phyloP scores from a whole-genome alignment of 176 grass and related monocot species.

The Carex parvula region DNA sequence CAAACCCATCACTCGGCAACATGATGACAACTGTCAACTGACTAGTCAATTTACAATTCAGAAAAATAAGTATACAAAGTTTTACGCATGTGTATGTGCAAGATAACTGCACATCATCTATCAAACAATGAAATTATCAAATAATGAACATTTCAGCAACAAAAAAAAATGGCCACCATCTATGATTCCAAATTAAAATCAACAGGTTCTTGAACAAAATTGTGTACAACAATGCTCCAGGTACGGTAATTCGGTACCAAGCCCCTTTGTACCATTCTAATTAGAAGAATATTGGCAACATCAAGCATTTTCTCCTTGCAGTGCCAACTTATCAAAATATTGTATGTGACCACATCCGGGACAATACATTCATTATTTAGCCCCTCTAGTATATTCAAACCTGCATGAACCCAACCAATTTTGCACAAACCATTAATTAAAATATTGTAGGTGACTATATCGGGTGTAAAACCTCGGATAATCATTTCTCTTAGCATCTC shows the following conservation, averaged over 20 bases:
- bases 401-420: slow-evolving; percentile 66
- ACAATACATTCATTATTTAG: slow-evolving; percentile 57
- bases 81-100: background rate
- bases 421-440: slow-evolving; percentile 87
- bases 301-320: slow-evolving; percentile 76
- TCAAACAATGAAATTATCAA: background rate
- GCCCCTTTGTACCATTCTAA: slow-evolving; percentile 44
- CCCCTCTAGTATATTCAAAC: slow-evolving; percentile 81
- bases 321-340: slow-evolving; percentile 96
- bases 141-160: background rate
- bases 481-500: slow-evolving; percentile 81
- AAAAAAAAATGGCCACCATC: background rate
- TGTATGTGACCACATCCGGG: slow-evolving; percentile 80
- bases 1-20: background rate
- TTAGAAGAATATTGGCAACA: slow-evolving; percentile 60
- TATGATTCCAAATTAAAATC: slow-evolving; percentile 33
- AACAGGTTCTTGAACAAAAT: slow-evolving; percentile 43
- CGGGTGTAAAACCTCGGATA: slow-evolving; percentile 58
- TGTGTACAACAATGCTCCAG: slow-evolving; percentile 70
- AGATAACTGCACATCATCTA: background rate
- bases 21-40: no score
- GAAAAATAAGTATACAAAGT: background rate
- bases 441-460: slow-evolving; percentile 91
- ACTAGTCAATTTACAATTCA: slow-evolving; percentile 5
- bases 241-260: slow-evolving; percentile 57